Conservation (phyloP, 495 filamentous ascomycete genomes). For the Penicillium silybi region DNA sequence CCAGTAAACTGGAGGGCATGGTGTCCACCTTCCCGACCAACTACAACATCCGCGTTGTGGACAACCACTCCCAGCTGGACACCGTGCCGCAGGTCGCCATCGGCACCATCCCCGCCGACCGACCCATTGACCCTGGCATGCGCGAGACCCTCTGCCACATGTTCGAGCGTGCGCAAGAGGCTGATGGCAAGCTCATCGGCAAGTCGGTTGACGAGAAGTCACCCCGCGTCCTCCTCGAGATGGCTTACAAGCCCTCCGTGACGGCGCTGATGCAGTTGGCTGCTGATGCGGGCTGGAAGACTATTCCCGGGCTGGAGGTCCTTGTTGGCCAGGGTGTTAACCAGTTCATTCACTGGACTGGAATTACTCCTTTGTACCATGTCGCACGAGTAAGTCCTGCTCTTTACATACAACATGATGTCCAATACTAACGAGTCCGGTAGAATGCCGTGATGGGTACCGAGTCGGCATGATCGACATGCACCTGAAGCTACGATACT, state of each 20-base stretch:
- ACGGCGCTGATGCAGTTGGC: constrained; percentile 87
- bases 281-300: constrained; percentile 75
- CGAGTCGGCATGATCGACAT: constrained; percentile 11
- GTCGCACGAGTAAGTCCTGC: constrained; percentile 50
- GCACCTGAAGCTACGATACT: background rate
- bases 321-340: constrained; percentile 85
- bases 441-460: constrained; percentile 30
- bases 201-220: constrained; percentile 26
- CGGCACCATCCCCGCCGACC: constrained; percentile 87
- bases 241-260: constrained; percentile 88
- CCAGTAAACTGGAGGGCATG: constrained; percentile 61
- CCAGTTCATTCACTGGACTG: constrained; percentile 78
- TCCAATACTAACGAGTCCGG: constrained; percentile 1
- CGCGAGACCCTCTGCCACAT: constrained; percentile 66
- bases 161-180: constrained; percentile 43
- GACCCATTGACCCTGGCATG: constrained; percentile 71
- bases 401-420: background rate
- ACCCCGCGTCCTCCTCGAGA: constrained; percentile 72
- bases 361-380: constrained; percentile 64
- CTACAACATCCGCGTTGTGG: constrained; percentile 68
- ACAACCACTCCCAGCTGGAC: constrained; percentile 45
- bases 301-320: constrained; percentile 83
- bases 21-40: constrained; percentile 66
- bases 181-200: constrained; percentile 27
- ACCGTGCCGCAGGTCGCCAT: constrained; percentile 68